phyloP scores from a whole-genome alignment of 306 rosid species.

The Oemleria cerasiformis region DNA sequence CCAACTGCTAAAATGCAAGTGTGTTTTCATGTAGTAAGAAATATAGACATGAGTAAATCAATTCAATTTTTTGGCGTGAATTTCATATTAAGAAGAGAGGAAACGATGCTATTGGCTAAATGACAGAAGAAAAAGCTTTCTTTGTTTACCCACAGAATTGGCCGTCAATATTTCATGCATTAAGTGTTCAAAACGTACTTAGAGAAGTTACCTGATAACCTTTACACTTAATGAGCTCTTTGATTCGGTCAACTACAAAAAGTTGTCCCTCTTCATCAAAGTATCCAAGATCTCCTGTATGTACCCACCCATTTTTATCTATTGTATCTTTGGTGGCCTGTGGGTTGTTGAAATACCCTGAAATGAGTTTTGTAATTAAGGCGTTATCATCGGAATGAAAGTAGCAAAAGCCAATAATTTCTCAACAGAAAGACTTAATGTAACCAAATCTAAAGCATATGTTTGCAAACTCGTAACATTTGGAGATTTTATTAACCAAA shows the following conservation, averaged over 20 bases:
- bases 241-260: conserved; percentile 85
- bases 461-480: not conserved
- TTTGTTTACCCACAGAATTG: not conserved
- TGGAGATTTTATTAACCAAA: not conserved
- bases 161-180: not conserved
- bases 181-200: not conserved
- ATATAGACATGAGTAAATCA: not conserved
- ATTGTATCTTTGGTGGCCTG: conserved; percentile 70
- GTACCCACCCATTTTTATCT: conserved; percentile 79
- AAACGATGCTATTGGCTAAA: not conserved
- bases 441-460: not conserved
- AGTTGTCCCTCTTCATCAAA: conserved; percentile 73
- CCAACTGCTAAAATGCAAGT: not conserved
- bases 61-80: not conserved
- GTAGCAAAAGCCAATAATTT: not conserved
- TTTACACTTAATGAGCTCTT: conserved; percentile 91
- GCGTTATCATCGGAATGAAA: conserved; percentile 9
- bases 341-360: conserved; percentile 86
- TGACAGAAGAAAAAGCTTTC: not conserved
- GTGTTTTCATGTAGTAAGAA: not conserved
- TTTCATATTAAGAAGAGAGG: no score
- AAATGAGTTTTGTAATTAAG: conserved; percentile 12
- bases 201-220: conserved; percentile 66
- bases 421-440: not conserved
- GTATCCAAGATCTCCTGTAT: conserved; percentile 97